Conservation (phyloP, 2,329 filamentous ascomycete species). For the Xylaria digitata region DNA sequence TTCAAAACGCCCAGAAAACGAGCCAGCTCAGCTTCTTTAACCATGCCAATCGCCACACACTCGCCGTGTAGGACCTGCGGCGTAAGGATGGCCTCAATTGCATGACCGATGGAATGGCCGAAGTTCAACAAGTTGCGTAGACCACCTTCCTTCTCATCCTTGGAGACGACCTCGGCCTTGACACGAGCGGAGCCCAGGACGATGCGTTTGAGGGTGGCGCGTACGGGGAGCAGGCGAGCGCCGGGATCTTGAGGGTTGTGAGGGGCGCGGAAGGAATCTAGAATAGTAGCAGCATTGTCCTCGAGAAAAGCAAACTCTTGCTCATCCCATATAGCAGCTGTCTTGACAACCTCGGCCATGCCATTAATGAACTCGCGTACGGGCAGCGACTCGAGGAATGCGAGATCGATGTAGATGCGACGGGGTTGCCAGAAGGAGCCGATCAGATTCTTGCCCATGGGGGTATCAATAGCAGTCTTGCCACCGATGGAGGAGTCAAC, state of each 20-base stretch:
- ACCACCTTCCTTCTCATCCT: constrained; percentile 93
- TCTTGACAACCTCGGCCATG: constrained; percentile 99
- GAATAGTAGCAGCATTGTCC: constrained; percentile 79
- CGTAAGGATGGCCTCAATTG: constrained; percentile 93
- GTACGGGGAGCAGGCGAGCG: constrained; percentile 76
- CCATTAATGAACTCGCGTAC: constrained; percentile 96
- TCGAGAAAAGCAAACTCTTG: constrained; percentile 87
- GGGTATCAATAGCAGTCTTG: constrained; percentile 97
- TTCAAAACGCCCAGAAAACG: constrained; percentile 87
- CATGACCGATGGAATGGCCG: constrained; percentile 97
- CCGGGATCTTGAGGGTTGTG: constrained; percentile 60
- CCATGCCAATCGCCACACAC: constrained; percentile 97
- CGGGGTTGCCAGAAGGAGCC: constrained; percentile 97
- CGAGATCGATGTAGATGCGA: constrained; percentile 92
- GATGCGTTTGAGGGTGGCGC: constrained; percentile 77
- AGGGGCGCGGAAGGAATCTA: constrained; percentile 73
- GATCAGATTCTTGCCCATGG: constrained; percentile 94
- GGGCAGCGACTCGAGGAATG: constrained; percentile 90
- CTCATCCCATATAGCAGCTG: constrained; percentile 95
- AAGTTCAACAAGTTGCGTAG: constrained; percentile 96
- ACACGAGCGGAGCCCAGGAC: constrained; percentile 91
- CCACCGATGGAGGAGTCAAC: constrained; percentile 98
- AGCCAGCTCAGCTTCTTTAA: constrained; percentile 94
- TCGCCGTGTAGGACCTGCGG: constrained; percentile 96
- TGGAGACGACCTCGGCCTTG: constrained; percentile 94